Conservation (phyloP, 306 rosid species). For the Medicago lupulina region DNA sequence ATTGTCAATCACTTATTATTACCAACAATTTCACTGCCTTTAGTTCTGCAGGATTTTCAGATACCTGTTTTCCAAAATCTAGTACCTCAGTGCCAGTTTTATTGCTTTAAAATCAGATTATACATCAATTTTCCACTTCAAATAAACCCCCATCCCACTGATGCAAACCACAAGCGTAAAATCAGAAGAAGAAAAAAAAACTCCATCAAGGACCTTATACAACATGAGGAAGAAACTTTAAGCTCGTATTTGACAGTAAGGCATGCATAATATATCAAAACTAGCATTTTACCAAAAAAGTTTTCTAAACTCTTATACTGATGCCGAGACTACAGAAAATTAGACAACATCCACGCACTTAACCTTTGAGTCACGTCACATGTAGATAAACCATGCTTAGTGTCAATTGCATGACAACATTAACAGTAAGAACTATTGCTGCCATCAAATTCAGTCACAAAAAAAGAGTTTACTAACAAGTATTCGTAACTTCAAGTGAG, state of each 20-base stretch:
- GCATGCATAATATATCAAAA: slow-evolving; percentile 7
- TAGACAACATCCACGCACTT: not conserved
- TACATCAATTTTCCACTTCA: not conserved
- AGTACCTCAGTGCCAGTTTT: not conserved
- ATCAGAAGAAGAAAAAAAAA: not conserved
- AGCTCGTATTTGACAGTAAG: slow-evolving; percentile 2
- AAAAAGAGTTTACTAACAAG: slow-evolving; percentile 27
- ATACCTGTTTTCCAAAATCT: too few relatives aligned
- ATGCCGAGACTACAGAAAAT: not conserved
- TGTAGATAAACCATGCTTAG: slow-evolving; percentile 38
- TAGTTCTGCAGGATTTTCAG: too few relatives aligned
- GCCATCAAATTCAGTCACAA: slow-evolving; percentile 11
- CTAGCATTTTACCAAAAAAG: slow-evolving; percentile 8
- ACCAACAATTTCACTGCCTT: too few relatives aligned
- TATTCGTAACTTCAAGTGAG: slow-evolving; percentile 37
- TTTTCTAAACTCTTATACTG: not conserved
- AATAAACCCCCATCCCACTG: not conserved
- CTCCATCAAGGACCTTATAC: slow-evolving; percentile 6
- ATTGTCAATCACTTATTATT: too few relatives aligned
- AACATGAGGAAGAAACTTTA: slow-evolving; percentile 3
- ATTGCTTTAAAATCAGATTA: too few relatives aligned
- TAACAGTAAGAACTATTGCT: slow-evolving; percentile 1
- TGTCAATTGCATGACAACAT: slow-evolving; percentile 19
- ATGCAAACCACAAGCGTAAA: not conserved
- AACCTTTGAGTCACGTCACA: slow-evolving; percentile 4